Percentiles rank a stretch among this genome's conserved stretches.
These are phyloP conservation scores for Sclerotinia minor DNA, from an alignment of 2,329 filamentous ascomycete genomes.

Conservation along the genomic window DNA sequence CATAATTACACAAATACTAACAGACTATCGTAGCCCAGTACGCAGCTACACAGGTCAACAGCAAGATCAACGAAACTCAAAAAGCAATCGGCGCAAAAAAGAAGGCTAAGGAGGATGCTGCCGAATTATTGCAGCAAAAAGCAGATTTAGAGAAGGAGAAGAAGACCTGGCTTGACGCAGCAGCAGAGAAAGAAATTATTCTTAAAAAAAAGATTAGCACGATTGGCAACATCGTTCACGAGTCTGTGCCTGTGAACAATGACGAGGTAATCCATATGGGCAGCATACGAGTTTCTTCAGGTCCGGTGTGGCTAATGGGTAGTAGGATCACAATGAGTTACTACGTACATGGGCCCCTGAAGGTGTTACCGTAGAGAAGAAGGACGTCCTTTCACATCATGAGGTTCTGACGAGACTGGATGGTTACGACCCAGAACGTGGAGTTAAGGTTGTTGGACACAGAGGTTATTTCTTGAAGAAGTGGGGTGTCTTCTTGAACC, in stretches of 20 bases:
- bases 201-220: constrained; percentile 78
- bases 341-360: constrained; percentile 80
- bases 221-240: constrained; percentile 90
- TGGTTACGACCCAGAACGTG: constrained; percentile 89
- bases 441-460: constrained; percentile 92
- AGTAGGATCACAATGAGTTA: constrained; percentile 74
- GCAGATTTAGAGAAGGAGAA: constrained; percentile 76
- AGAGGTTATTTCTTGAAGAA: constrained; percentile 89
- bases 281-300: background rate
- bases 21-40: constrained; percentile 60
- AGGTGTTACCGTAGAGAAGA: constrained; percentile 71
- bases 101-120: constrained; percentile 89
- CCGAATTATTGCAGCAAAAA: constrained; percentile 77
- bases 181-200: constrained; percentile 70
- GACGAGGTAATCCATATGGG: constrained; percentile 60
- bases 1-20: constrained; percentile 12
- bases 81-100: constrained; percentile 91
- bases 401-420: constrained; percentile 86
- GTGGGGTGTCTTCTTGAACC: constrained; percentile 88
- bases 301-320: constrained; percentile 14
- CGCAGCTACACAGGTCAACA: constrained; percentile 74
- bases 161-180: constrained; percentile 73
- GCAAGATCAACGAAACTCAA: constrained; percentile 83
- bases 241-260: constrained; percentile 78
- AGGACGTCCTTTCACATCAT: constrained; percentile 82